These are phyloP conservation scores for Viola pubescens DNA, from an alignment of 441 rosid species.

Conservation along the genomic window DNA sequence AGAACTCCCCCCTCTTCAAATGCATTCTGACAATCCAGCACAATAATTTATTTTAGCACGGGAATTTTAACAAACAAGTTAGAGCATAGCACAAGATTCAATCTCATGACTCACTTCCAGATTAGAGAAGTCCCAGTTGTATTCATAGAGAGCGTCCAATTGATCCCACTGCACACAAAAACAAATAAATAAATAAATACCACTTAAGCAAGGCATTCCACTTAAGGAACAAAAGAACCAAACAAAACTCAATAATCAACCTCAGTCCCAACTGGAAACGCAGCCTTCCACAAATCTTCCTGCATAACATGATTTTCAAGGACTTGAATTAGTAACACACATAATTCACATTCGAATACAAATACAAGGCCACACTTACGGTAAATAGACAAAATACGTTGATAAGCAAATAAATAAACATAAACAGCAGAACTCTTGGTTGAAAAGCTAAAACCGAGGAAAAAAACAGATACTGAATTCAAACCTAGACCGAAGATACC, in stretches of 20 bases:
- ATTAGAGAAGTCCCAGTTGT: constrained; percentile 77
- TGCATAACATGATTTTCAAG: constrained; percentile 20
- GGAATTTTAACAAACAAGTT: constrained; percentile 2
- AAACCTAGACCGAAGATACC: not conserved
- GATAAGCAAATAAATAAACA: not conserved
- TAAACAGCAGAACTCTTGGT: not conserved
- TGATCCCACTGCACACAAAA: constrained; percentile 79
- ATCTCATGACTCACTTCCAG: constrained; percentile 62
- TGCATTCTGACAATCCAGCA: constrained; percentile 50
- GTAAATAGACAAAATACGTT: constrained; percentile 7
- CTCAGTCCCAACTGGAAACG: constrained; percentile 97
- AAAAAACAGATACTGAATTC: not conserved
- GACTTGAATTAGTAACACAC: too few species aligned
- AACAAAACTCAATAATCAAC: constrained; percentile 32
- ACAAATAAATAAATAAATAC: not conserved
- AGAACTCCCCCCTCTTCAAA: constrained; percentile 88
- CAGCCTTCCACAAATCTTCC: constrained; percentile 92
- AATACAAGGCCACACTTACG: constrained; percentile 8
- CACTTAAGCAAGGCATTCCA: constrained; percentile 1
- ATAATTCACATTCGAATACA: too few species aligned
- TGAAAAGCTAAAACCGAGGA: not conserved
- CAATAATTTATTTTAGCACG: constrained; percentile 7
- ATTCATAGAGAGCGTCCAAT: constrained; percentile 61
- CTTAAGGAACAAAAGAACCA: not conserved
- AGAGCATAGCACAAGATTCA: constrained; percentile 4